Percentiles rank a stretch among this genome's conserved stretches.
phyloP scores from a whole-genome alignment of 1,139 yeast species.

The Yamadazyma aaseri region DNA sequence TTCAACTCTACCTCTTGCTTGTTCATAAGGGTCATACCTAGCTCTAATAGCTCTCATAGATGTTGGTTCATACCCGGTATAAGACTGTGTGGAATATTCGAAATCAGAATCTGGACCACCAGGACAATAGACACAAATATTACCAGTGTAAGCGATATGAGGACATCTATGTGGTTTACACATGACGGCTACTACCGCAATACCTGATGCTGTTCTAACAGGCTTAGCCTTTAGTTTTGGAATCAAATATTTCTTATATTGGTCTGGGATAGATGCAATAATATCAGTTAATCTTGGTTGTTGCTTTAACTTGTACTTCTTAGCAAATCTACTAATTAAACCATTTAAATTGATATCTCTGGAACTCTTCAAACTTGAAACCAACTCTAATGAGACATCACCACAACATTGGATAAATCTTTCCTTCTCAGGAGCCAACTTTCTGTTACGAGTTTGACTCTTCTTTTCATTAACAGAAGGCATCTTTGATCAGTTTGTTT shows the following conservation, averaged over 20 bases:
- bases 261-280: constrained; percentile 93
- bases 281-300: constrained; percentile 96
- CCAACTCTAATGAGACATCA: constrained; percentile 86
- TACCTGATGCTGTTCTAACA: constrained; percentile 96
- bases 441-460: constrained; percentile 41
- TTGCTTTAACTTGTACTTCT: constrained; percentile 84
- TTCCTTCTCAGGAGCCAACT: constrained; percentile 84
- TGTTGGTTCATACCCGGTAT: constrained; percentile 98
- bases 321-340: constrained; percentile 77
- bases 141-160: constrained; percentile 97
- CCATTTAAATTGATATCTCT: constrained; percentile 91
- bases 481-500: constrained; percentile 19
- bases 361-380: constrained; percentile 68
- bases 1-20: constrained; percentile 96
- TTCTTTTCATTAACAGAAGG: constrained; percentile 29
- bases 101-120: constrained; percentile 99
- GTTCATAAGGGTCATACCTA: constrained; percentile 97
- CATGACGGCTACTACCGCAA: constrained; percentile 99
- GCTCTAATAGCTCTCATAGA: constrained; percentile 99
- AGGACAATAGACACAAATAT: constrained; percentile 97
- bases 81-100: constrained; percentile 96
- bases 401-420: constrained; percentile 91
- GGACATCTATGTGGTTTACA: constrained; percentile 99
- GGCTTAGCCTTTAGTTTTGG: constrained; percentile 98
- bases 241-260: constrained; percentile 82